These are phyloP conservation scores for Artemisia tridentata DNA, from an alignment of 129 eudicot genomes.

Conservation along the genomic window DNA sequence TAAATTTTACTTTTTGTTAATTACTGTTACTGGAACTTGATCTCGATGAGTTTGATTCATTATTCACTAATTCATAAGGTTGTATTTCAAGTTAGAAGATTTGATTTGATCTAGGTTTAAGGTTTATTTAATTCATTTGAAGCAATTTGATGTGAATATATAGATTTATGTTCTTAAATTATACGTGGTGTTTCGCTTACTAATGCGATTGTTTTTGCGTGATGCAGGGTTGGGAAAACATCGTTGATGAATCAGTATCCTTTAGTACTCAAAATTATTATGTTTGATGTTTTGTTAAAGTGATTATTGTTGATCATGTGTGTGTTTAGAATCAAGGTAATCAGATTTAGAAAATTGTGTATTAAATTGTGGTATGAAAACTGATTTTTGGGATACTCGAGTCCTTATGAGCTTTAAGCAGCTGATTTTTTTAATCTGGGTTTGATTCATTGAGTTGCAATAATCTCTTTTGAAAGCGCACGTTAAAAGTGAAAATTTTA, in stretches of 20 bases:
- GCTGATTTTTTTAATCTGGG: too few relatives aligned
- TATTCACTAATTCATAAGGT: too few relatives aligned
- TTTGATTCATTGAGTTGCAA: neutral
- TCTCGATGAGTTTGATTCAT: constrained; percentile 14
- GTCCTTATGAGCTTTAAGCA: too few relatives aligned
- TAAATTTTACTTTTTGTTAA: neutral
- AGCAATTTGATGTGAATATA: too few relatives aligned
- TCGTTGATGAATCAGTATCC: constrained; percentile 99
- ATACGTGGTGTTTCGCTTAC: neutral
- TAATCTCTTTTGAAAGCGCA: neutral
- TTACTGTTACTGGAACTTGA: constrained; percentile 14
- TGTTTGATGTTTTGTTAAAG: neutral
- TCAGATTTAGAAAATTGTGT: neutral
- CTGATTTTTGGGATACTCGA: too few relatives aligned
- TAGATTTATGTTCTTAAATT: too few relatives aligned
- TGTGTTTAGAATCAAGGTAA: neutral
- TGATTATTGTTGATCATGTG: too few relatives aligned
- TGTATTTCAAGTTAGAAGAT: too few relatives aligned
- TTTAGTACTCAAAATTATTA: constrained; percentile 11
- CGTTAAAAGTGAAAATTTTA: too few relatives aligned
- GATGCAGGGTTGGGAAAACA: constrained; percentile 96
- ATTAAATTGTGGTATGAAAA: too few relatives aligned
- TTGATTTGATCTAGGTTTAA: constrained; percentile 15
- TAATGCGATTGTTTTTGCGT: constrained; percentile 22
- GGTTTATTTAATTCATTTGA: neutral